Evolutionary conservation across 2,329 filamentous ascomycete species (phyloP).

Genomic region (Penicillium sclerotiorum): DNA sequence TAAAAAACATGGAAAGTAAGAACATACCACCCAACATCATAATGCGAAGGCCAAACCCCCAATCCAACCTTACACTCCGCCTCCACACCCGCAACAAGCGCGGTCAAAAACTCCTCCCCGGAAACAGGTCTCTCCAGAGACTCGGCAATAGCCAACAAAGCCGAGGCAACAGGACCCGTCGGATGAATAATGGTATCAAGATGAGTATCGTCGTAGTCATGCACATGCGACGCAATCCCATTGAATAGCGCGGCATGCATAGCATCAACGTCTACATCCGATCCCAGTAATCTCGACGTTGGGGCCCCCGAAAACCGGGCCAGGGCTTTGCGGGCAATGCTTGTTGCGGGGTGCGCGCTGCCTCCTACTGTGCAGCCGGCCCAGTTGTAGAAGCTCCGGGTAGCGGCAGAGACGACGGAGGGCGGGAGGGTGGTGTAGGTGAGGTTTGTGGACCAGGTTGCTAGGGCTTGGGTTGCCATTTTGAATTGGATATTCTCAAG

Average conservation of each 20-base stretch:
- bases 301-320: conserved; percentile 41
- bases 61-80: conserved; percentile 56
- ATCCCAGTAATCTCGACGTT: conserved; percentile 42
- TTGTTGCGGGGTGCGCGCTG: conserved; percentile 50
- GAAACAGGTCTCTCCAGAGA: conserved; percentile 40
- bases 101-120: conserved; percentile 54
- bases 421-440: conserved; percentile 45
- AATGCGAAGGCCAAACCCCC: conserved; percentile 57
- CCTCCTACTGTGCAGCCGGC: conserved; percentile 57
- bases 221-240: conserved; percentile 58
- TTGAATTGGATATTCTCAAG: neutral
- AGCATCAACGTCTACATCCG: conserved; percentile 47
- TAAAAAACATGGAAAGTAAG: neutral
- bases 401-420: conserved; percentile 48
- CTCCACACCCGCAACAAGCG: conserved; percentile 57
- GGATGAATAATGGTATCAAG: conserved; percentile 60
- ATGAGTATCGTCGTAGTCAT: conserved; percentile 62
- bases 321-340: conserved; percentile 40
- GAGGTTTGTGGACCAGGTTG: conserved; percentile 52
- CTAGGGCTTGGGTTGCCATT: conserved; percentile 26
- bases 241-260: conserved; percentile 57
- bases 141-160: conserved; percentile 48
- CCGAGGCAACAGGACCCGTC: conserved; percentile 54
- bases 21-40: conserved; percentile 55
- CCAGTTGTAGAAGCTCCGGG: conserved; percentile 58